Percentiles rank a stretch among this genome's conserved stretches.
phyloP scores from a whole-genome alignment of 805 yeast species.

The Brettanomyces naardenensis region DNA sequence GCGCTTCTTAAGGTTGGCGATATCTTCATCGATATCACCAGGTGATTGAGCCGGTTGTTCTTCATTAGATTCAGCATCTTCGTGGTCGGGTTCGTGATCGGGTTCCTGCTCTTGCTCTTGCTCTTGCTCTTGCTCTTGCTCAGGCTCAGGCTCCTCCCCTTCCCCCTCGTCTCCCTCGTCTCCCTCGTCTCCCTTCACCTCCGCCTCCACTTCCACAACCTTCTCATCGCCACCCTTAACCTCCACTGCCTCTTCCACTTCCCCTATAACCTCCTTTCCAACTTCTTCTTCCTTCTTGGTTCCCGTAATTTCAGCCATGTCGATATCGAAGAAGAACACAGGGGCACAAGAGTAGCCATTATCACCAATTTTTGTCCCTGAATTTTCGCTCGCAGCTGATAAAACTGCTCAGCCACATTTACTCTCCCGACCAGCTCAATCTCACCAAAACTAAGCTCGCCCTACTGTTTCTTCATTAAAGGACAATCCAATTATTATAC shows the following conservation, averaged over 20 bases:
- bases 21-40: slow-evolving; percentile 13
- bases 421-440: neutral
- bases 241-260: neutral
- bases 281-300: no score
- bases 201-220: neutral
- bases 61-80: neutral
- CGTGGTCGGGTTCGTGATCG: no score
- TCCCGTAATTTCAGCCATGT: neutral
- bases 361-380: no score
- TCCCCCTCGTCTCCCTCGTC: neutral
- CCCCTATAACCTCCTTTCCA: neutral
- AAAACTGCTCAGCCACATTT: neutral
- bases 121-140: neutral
- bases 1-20: slow-evolving; percentile 11
- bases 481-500: no score
- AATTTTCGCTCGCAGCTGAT: no score
- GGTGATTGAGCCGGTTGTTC: neutral
- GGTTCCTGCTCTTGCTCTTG: neutral
- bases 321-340: no score
- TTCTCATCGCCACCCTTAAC: neutral
- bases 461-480: no score
- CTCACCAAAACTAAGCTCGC: no score
- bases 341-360: no score
- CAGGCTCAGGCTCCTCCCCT: neutral
- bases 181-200: neutral